Conservation (phyloP, 768 basidiomycete genomes). For the Cytidiella melzeri region DNA sequence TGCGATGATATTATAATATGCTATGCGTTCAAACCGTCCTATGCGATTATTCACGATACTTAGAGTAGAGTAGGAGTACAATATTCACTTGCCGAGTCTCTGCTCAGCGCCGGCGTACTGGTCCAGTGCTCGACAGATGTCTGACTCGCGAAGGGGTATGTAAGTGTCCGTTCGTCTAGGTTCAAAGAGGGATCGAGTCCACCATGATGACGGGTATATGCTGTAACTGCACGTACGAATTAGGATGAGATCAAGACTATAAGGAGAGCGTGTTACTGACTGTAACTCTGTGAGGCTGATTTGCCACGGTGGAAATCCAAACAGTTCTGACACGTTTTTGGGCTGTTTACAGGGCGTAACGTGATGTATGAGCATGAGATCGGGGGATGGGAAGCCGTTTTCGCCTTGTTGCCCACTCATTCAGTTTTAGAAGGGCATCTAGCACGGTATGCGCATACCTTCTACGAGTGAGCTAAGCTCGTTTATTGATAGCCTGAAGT, state of each 20-base stretch:
- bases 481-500: constrained; percentile 37
- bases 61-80: constrained; percentile 1
- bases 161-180: constrained; percentile 1
- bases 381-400: constrained; percentile 56
- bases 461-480: constrained; percentile 48
- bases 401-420: constrained; percentile 30
- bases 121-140: constrained; percentile 67
- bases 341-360: constrained; percentile 34
- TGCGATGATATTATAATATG: too few relatives aligned
- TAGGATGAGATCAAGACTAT: constrained; percentile 2
- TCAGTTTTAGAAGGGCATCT: neutral
- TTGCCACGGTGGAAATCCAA: constrained; percentile 85
- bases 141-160: constrained; percentile 31
- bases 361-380: constrained; percentile 72
- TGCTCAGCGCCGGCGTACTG: constrained; percentile 70
- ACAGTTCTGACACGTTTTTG: constrained; percentile 51
- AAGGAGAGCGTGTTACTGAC: constrained; percentile 35
- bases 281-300: constrained; percentile 74
- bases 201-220: constrained; percentile 8
- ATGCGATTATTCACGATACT: too few relatives aligned
- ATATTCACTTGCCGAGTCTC: constrained; percentile 61
- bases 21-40: too few relatives aligned
- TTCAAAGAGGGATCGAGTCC: neutral
- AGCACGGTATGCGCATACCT: constrained; percentile 32
- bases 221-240: constrained; percentile 16